Evolutionary conservation across 2,329 filamentous ascomycete genomes (phyloP).

Genomic region (Fusarium metavorans): DNA sequence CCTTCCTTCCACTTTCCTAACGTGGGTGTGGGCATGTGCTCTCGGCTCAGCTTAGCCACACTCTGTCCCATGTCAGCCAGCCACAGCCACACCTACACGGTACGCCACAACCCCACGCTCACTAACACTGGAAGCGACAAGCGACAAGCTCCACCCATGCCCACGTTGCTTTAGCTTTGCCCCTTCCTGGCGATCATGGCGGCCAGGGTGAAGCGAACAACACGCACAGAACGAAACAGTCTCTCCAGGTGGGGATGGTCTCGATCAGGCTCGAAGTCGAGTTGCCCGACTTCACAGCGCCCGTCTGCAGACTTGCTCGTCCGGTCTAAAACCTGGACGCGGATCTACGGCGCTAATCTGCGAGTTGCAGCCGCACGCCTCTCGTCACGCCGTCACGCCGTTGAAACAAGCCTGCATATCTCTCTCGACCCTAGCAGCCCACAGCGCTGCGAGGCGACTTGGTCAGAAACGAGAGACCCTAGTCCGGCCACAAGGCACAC

Average conservation of each 20-base stretch:
- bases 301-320: background rate
- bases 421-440: slow-evolving; percentile 16
- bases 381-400: slow-evolving; percentile 35
- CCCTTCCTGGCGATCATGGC: slow-evolving; percentile 21
- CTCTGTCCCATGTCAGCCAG: background rate
- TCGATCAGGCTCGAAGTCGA: background rate
- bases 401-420: slow-evolving; percentile 36
- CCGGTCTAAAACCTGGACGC: slow-evolving; percentile 8
- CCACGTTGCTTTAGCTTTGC: slow-evolving; percentile 30
- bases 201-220: background rate
- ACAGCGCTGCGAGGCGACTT: background rate
- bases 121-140: background rate
- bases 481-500: slow-evolving; percentile 33
- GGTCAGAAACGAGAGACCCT: slow-evolving; percentile 30
- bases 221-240: background rate
- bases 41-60: background rate
- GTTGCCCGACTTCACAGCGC: background rate
- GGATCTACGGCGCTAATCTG: slow-evolving; percentile 26
- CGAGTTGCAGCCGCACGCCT: slow-evolving; percentile 26
- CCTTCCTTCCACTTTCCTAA: slow-evolving; percentile 12
- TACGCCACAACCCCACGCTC: slow-evolving; percentile 8
- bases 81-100: background rate
- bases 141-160: slow-evolving; percentile 11
- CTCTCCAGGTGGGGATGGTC: background rate
- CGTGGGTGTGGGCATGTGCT: background rate